Evolutionary conservation across 2,329 filamentous ascomycete species (phyloP).

Genomic region (Dactylella cylindrospora): DNA sequence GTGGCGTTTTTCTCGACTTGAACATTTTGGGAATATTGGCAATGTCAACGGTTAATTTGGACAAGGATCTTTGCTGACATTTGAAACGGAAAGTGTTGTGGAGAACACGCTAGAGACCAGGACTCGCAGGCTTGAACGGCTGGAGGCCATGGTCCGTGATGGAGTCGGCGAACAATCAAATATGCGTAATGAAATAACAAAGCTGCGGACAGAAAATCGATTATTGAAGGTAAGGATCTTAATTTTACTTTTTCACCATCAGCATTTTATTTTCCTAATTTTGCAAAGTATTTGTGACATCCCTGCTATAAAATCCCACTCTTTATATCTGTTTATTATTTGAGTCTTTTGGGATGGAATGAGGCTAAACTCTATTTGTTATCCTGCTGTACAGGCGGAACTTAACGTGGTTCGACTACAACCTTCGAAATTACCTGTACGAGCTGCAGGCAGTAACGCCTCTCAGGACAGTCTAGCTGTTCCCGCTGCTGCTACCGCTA

Average conservation of each 20-base stretch:
- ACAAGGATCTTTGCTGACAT: slow-evolving; percentile 29
- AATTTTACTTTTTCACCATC: slow-evolving; percentile 52
- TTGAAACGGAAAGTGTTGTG: slow-evolving; percentile 53
- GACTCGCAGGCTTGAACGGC: slow-evolving; percentile 79
- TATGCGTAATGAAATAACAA: slow-evolving; percentile 57
- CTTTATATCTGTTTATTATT: background rate
- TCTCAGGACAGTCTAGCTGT: slow-evolving; percentile 33
- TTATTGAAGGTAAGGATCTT: slow-evolving; percentile 60
- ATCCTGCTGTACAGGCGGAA: slow-evolving; percentile 22
- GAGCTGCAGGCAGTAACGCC: slow-evolving; percentile 22
- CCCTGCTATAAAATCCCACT: too few species aligned
- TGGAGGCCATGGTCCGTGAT: slow-evolving; percentile 77
- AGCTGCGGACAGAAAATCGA: slow-evolving; percentile 64
- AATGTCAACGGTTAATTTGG: slow-evolving; percentile 9
- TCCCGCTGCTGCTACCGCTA: slow-evolving; percentile 18
- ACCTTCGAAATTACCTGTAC: slow-evolving; percentile 37
- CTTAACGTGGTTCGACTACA: slow-evolving; percentile 41
- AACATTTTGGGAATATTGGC: slow-evolving; percentile 22
- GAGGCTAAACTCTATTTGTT: slow-evolving; percentile 48
- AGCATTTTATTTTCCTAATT: too few species aligned
- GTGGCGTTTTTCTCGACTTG: slow-evolving; percentile 20
- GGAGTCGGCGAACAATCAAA: slow-evolving; percentile 59
- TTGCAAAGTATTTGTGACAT: slow-evolving; percentile 56
- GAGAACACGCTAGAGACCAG: slow-evolving; percentile 78
- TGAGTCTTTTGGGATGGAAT: slow-evolving; percentile 26